These are phyloP conservation scores for Aphanomyces astaci DNA, from an alignment of 352 stramenopile genomes.

Conservation along the genomic window DNA sequence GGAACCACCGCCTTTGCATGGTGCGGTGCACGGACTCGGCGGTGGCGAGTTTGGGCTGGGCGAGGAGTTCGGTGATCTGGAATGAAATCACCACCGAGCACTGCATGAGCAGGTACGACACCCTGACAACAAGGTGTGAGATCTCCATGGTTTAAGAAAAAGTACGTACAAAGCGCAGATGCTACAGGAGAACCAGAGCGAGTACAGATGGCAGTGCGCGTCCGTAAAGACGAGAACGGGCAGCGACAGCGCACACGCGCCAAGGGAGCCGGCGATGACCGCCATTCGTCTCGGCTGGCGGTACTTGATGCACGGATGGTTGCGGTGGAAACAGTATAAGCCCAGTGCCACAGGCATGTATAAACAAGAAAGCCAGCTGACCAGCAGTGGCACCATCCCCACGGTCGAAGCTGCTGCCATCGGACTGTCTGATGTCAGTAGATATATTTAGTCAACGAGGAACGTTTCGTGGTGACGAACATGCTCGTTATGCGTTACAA, in stretches of 20 bases:
- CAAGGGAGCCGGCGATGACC: neutral
- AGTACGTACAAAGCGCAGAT: neutral
- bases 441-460: too few relatives aligned
- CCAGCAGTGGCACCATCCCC: neutral
- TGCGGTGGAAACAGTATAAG: neutral
- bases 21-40: neutral
- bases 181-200: neutral
- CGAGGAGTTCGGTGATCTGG: slow-evolving; percentile 8
- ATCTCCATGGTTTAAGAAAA: neutral
- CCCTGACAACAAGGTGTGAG: neutral
- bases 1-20: neutral
- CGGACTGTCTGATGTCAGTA: too few relatives aligned
- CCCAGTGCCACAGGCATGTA: neutral
- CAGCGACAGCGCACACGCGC: neutral
- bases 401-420: neutral
- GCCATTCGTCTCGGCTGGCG: neutral
- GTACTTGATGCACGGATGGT: neutral
- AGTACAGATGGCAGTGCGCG: slow-evolving; percentile 2
- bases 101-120: slow-evolving; percentile 1
- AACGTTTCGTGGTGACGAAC: too few relatives aligned
- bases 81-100: neutral
- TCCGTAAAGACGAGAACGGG: neutral
- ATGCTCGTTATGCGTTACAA: too few relatives aligned
- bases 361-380: neutral
- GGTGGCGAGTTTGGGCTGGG: neutral